Evolutionary conservation across 192 early-diverging fungal species (phyloP), one percentile per base, ranked within the genome.

Genomic region (Nowakowskiella sp.): DNA sequence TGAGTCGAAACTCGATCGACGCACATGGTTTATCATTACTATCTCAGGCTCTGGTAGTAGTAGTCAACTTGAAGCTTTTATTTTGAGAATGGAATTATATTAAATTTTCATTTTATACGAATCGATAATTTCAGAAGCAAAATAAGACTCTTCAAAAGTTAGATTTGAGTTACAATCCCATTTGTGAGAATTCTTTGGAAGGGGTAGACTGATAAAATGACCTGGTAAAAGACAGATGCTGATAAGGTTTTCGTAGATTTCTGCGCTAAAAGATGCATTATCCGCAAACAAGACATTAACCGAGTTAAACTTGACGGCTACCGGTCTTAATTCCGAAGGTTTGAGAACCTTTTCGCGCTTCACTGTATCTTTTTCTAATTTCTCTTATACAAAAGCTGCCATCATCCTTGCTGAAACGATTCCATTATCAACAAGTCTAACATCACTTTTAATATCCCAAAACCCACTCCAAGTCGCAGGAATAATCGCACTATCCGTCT

Each of bases 381-480:
- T 63, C 3, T 24, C 42, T 24, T 19, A 7, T 24, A 13, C 24
- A 71, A 80, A 65, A 13, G 80, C 87, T 6, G n/a, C n/a, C n/a
- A 86, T 94, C 44, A 74, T 77, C 3, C 58, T 94, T 33, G 87
- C 91, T 16, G 91, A 94, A 65, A 75, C 77, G 24, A 57, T 94
- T 34, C 86, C 88, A 4, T 83, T 92, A 43, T 87, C 80, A 13
- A 74, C 71, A 4, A 46, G 72, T 23, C 64, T 94, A 8, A 66
- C 69, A 50, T 71, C 79, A 44, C 74, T 94, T 53, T 85, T 92
- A 60, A 61, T 94, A 27, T 82, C 84, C 3, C 65, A 74, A 21
- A 94, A 94, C 61, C 75, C 81, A 7, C 65, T 94, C 30, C 82
- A 85, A 24, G 61, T 91, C 54, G 86, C 83, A 1, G 91, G 90